Base-by-base conservation (phyloP, 192 early-diverging fungal genomes). In the Backusella australiensis region DNA sequence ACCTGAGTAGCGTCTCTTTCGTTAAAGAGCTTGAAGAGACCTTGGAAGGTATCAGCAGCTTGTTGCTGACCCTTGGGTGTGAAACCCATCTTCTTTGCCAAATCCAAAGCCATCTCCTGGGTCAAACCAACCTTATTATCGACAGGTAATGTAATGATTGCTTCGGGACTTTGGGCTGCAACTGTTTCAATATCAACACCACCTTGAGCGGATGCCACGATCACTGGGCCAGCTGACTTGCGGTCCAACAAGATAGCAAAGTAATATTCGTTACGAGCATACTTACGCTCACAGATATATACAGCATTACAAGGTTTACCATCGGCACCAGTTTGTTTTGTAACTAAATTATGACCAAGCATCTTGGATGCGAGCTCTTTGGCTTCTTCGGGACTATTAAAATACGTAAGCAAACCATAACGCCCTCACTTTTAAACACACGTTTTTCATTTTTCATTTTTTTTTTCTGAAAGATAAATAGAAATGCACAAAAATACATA, bases 221-320 rank as follows among this genome's bases (percentile, higher is more conserved):
- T 86, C 44, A 98, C 96, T 39, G 98, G 97, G 59, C 97, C 97
- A 82, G 94, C 91, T 66, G 94, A 91, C 76, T 91, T 91, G 73
- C 98, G 95, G 88, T 98, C 98, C 94, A 97, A 93, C 72, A 98
- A 84, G 81, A 99, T 96, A 66, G 98, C 97, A 91, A 99, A 98
- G 93, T 99, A 98, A 91, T 94, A 98, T 89, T 98, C 97, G 77
- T 93, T 93, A 77, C 96, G 95, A 80, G 95, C 94, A 84, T 95
- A 98, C 81, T 96, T 91, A 78, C 98, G 96, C 89, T 99, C 97
- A 71, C 94, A 94, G 77, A 99, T 93, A 85, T 93, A 99, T 73
- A 92, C 93, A 69, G 92, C 87, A 85, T 96, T 96, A 90, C 98
- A 99, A 75, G 91, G 87, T 81, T 98, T 96, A 69, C 98, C 98